Evolutionary conservation across 768 basidiomycete species (phyloP), one percentile per base, ranked within the genome.

Genomic region (Tylopilus vinaceipallidus): DNA sequence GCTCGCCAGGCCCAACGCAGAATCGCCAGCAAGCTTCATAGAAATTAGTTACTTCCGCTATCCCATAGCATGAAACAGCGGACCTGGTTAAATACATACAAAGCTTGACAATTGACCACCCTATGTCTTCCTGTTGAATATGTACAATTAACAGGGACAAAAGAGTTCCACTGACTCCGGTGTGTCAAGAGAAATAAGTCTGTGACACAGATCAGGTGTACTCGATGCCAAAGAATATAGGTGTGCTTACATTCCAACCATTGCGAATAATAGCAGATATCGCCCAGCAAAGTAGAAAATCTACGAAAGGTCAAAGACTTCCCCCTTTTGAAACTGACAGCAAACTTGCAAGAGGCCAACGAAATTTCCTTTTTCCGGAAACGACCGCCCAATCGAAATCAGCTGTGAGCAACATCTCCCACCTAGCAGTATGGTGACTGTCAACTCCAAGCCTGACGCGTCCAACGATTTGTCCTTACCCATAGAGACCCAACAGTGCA

Each of bases 51-150:
- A 6, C 30, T 26, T 42, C 32, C 22, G 16, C 27, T 19, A 23
- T 22, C 9, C 11, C 13, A 34, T n/a, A 4, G 17, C 8, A n/a
- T 27, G 12, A 42, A 43, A 30, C 11, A 19, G 52, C 51, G 42
- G 48, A 75, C 75, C 64, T 78, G 72, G 53, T 75, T 76, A 59
- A 75, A 76, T 22, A 73, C 71, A 60, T 79, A 78, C 50, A 78
- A 52, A 4, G 71, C 65, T 54, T 77, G 74, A 50, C 77, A 78
- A 38, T 75, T 68, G 49, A 79, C 47, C 49, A 59, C 52, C 20
- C 76, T 76, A 44, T 9, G 14, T 12, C 10, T 42, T 46, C 14
- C 8, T 11, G 14, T 19, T 45, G 11, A 44, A 24, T 26, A 40
- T n/a, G 29, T 39, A 46, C 3, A 19, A 30, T 34, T 9, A 34